Conservation (phyloP, 176 grass and related monocot genomes). For the Triticum urartu region DNA sequence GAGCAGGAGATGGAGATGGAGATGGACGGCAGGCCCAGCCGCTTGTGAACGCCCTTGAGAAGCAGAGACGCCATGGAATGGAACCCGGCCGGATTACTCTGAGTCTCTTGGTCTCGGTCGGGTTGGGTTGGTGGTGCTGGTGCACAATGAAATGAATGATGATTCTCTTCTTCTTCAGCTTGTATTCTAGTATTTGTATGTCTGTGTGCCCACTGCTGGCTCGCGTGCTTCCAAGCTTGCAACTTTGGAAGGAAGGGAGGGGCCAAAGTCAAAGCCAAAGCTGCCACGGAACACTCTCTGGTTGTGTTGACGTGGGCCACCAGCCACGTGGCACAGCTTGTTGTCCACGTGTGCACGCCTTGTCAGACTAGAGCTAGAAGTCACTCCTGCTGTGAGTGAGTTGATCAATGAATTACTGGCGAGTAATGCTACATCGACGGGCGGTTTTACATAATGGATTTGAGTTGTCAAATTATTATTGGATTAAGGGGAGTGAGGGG, state of each 20-base stretch:
- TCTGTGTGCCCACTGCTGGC: background rate
- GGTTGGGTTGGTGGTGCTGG: background rate
- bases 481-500: no score
- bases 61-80: slow-evolving; percentile 45
- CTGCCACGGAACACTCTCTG: background rate
- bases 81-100: background rate
- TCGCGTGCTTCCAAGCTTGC: background rate
- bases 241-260: background rate
- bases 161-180: background rate
- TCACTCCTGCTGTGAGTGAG: background rate
- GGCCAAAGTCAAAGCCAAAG: background rate
- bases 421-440: no score
- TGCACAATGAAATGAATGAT: background rate
- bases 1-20: slow-evolving; percentile 60
- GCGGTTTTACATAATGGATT: no score
- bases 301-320: background rate
- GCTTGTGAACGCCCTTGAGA: slow-evolving; percentile 59
- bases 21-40: slow-evolving; percentile 3
- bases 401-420: background rate
- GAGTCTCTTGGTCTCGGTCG: background rate
- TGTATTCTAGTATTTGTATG: no score
- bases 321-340: background rate
- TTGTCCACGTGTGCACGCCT: background rate
- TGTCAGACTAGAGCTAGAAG: background rate
- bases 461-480: no score